A percentile compares a stretch with the other conserved stretches of the same genome.
phyloP scores from a whole-genome alignment of 1,284 basidiomycete species.

The Cryptococcus maquisensis region DNA sequence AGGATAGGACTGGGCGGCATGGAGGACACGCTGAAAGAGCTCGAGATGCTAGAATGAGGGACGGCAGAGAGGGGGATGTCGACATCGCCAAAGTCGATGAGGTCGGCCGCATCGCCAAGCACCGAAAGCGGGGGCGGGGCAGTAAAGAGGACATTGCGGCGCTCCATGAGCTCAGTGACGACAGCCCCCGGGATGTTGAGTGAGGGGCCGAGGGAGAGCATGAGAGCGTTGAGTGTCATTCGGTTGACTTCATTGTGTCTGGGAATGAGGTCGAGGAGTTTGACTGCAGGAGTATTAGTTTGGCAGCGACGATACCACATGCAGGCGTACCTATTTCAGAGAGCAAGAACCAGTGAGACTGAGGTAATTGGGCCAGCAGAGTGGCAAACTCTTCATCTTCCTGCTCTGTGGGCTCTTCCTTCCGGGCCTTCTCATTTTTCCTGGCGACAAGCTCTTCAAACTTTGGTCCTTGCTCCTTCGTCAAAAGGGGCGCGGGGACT shows the following conservation, averaged over 20 bases:
- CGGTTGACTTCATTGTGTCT: constrained; percentile 33
- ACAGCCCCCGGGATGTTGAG: constrained; percentile 37
- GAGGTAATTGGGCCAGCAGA: constrained; percentile 34
- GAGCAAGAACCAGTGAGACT: constrained; percentile 47
- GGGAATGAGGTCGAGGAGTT: constrained; percentile 41
- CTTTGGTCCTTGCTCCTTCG: constrained; percentile 60
- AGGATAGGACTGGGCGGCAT: neutral
- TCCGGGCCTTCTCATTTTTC: constrained; percentile 4
- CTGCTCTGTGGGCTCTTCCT: constrained; percentile 5
- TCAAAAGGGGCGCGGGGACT: constrained; percentile 81
- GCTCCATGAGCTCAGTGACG: constrained; percentile 32
- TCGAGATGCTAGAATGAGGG: neutral
- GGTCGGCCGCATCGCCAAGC: constrained; percentile 19
- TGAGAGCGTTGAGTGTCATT: constrained; percentile 45
- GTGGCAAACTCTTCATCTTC: constrained; percentile 20
- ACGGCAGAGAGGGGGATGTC: constrained; percentile 8
- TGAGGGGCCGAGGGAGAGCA: constrained; percentile 43
- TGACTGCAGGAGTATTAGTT: constrained; percentile 15
- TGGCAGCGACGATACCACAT: neutral
- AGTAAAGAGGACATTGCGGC: constrained; percentile 30
- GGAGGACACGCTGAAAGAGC: neutral
- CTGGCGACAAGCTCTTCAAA: constrained; percentile 56
- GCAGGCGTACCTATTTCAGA: constrained; percentile 38
- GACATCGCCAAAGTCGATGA: constrained; percentile 40
- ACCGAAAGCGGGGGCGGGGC: constrained; percentile 22